Evolutionary conservation across 345 rosid species (phyloP), one percentile per base, ranked within the genome.

Genomic region (Lepidium africanum): DNA sequence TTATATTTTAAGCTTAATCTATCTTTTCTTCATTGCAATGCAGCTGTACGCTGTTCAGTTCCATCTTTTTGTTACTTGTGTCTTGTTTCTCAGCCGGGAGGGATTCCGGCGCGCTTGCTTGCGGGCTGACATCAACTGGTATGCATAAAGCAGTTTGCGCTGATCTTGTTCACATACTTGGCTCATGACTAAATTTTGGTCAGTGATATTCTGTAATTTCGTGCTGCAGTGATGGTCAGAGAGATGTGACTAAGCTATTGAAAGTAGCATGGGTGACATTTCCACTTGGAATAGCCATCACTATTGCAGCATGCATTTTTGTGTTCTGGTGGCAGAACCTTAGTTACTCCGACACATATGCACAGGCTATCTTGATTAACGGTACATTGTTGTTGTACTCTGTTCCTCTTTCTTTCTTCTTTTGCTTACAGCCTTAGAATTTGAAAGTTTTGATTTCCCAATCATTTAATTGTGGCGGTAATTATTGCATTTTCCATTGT

Each of bases 61-160:
- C 69, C 73, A 74, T 68, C 96, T 91, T 3, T 89, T 94, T 73
- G 95, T 91, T 63, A 89, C 97, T 12, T 85, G 96, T 27, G 80
- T 91, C 38, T 77, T 94, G 82, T 91, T 91, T 77, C 91, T 94
- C 19, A 94, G 97, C 67, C 87, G 97, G 37, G 99, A 94, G 76
- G 99, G 97, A 54, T 91, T 91, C 76, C 88, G 96, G 5, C 89
- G 97, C 13, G 92, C 91, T 32, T 85, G 95, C 79, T 70, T 91
- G 96, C 85, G 97, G 35, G 91, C 90, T 61, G 93, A 87, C 74
- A 69, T 86, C 41, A 78, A 82, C 63, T 52, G 94, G 96, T 91
- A 78, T 39, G 9, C 35, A 2, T 41, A 40, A 23, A 21, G 32
- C 54, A 19, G 30, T 41, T 62, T 46, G 13, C 21, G 63, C 49